A percentile compares a stretch with the other conserved stretches of the same genome.
phyloP scores from a whole-genome alignment of 2,329 filamentous ascomycete species.

The Colletotrichum aenigma region DNA sequence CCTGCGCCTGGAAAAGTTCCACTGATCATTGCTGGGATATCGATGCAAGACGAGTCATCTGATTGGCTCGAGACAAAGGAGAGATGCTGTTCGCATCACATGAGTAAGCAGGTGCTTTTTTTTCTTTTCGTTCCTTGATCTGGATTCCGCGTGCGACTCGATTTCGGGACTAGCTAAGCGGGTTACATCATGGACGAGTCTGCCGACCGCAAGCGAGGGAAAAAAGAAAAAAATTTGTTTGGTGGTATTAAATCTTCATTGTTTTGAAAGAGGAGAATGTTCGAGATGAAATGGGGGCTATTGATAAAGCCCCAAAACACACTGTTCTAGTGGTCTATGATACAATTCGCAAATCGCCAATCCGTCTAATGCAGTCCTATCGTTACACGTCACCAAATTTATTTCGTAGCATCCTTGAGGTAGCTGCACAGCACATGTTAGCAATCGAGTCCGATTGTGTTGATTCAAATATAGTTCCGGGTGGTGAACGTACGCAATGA shows the following conservation, averaged over 20 bases:
- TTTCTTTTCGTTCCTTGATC: neutral
- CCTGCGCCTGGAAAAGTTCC: neutral
- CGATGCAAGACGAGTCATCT: conserved; percentile 5
- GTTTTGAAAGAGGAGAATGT: conserved; percentile 18
- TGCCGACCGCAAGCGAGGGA: neutral
- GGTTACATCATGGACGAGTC: neutral
- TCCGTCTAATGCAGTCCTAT: conserved; percentile 32
- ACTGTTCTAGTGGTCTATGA: conserved; percentile 31
- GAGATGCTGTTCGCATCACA: neutral
- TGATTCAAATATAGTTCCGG: neutral
- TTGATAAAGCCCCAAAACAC: conserved; percentile 10
- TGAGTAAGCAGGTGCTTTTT: neutral
- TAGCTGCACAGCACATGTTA: conserved; percentile 50
- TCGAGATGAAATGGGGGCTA: conserved; percentile 2
- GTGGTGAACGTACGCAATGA: conserved; percentile 80
- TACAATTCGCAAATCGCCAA: conserved; percentile 27
- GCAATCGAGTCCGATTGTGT: neutral
- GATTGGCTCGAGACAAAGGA: neutral
- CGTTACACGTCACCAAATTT: conserved; percentile 43
- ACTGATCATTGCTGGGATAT: neutral
- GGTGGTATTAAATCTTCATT: conserved; percentile 8
- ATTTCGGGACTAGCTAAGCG: neutral
- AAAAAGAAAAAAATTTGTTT: neutral
- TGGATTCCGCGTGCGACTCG: neutral
- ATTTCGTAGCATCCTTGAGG: conserved; percentile 74